Percentiles rank a stretch among this genome's conserved stretches.
Conservation (phyloP, 352 stramenopile species). For the Phytopythium sindhum region DNA sequence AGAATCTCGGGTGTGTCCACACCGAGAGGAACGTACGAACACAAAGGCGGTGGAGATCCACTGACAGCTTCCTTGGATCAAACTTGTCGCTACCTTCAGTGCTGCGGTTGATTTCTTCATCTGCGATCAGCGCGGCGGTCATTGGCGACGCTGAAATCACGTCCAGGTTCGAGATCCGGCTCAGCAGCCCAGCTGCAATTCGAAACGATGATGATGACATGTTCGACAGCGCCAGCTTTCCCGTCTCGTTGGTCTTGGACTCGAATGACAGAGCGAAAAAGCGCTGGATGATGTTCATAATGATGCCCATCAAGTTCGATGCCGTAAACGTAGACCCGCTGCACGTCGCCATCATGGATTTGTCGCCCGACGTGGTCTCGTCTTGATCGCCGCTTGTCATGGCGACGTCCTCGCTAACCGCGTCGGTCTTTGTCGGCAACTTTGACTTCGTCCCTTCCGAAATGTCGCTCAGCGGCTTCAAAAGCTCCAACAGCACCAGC, state of each 20-base stretch:
- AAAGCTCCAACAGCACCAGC: conserved; percentile 59
- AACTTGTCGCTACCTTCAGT: conserved; percentile 25
- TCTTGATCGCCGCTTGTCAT: conserved; percentile 20
- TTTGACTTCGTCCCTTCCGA: conserved; percentile 2
- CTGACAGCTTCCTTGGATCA: conserved; percentile 43
- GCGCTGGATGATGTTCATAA: conserved; percentile 49
- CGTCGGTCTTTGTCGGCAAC: conserved; percentile 6
- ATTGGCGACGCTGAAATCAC: conserved; percentile 57
- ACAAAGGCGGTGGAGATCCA: conserved; percentile 64
- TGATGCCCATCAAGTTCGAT: conserved; percentile 45
- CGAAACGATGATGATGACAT: conserved; percentile 71
- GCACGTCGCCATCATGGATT: conserved; percentile 24
- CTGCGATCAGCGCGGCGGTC: conserved; percentile 53
- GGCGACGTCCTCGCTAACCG: conserved; percentile 20
- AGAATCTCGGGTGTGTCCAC: conserved; percentile 58
- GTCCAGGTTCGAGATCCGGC: conserved; percentile 66
- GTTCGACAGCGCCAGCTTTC: conserved; percentile 21
- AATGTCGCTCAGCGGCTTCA: conserved; percentile 33
- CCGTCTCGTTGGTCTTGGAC: conserved; percentile 3
- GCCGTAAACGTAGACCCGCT: conserved; percentile 24
- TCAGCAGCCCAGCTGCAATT: conserved; percentile 55
- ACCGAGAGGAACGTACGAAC: conserved; percentile 49
- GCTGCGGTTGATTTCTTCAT: conserved; percentile 30
- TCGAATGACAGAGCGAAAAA: conserved; percentile 31
- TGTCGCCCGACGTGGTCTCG: conserved; percentile 11